Conservation (phyloP, 2,329 filamentous ascomycete genomes). For the Cercospora sesami region DNA sequence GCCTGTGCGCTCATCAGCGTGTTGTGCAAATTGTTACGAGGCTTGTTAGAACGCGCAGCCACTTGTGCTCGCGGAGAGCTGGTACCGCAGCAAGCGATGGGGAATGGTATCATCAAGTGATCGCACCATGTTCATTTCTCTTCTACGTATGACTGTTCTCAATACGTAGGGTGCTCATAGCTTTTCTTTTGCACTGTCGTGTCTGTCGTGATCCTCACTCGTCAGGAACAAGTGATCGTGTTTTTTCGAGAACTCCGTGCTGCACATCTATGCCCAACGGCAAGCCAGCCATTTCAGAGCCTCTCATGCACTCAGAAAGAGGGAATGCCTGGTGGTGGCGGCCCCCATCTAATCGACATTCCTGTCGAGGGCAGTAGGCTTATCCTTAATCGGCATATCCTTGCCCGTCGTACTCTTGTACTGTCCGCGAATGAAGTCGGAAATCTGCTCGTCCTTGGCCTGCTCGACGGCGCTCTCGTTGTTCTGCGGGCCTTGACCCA, state of each 20-base stretch:
- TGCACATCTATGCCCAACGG: not conserved
- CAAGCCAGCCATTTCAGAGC: not conserved
- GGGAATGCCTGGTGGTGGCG: not conserved
- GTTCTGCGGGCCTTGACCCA: constrained; percentile 68
- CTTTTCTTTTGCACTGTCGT: not conserved
- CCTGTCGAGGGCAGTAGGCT: constrained; percentile 41
- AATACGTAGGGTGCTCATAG: not conserved
- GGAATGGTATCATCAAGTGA: not conserved
- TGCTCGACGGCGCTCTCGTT: constrained; percentile 73
- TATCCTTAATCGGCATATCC: constrained; percentile 70
- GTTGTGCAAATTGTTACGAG: not conserved
- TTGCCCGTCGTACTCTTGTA: constrained; percentile 70
- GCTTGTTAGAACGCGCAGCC: not conserved
- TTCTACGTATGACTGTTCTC: constrained; percentile 2
- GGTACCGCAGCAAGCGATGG: not conserved
- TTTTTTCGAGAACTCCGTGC: not conserved
- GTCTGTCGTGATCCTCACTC: not conserved
- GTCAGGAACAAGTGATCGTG: not conserved
- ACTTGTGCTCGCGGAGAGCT: not conserved
- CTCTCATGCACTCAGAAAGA: not conserved
- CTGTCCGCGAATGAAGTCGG: constrained; percentile 67
- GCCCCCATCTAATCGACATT: constrained; percentile 12
- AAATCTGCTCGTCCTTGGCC: constrained; percentile 78
- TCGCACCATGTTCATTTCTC: constrained; percentile 3
- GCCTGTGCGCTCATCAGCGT: not conserved